Base-by-base conservation (phyloP, 129 eudicot species). In the Flaveria sonorensis region DNA sequence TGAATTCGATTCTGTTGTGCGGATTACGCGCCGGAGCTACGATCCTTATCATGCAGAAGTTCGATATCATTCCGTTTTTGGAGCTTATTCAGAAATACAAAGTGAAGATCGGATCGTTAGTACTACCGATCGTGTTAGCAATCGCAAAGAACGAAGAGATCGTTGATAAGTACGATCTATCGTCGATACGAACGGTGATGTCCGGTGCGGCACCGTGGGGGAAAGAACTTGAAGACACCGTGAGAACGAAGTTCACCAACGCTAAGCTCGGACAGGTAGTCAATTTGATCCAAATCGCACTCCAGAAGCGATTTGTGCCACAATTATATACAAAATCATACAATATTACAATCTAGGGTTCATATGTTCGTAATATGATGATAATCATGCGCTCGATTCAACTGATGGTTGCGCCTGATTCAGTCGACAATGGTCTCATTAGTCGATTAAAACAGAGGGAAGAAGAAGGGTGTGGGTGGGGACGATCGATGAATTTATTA, bases 181-280 rank as follows among this genome's bases (percentile, higher is more conserved):
- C 90, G 14, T 90, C 96, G 10, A 79, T 91, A 0, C 77, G 97
- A 73, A 86, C 86, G 36, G 89, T 93, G 10, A 81, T 88, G 90
- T 93, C 98, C 2, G 98, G 98, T 18, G 98, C 98, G 0, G 98
- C 98, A 9, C 98, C 98, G 13, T 73, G 91, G 23, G 98, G 98
- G 21, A 91, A 87, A 68, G 98, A 93, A 76, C 87, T 93, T 10
- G 98, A 89, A 71, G 97, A 93, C 69, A 78, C 97, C 18, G 96
- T 87, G 0, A 71, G 96, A 71, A 77, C 78, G 16, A 93, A 90
- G 80, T 85, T 93, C 36, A 88, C 97, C 1, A 90, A 91, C 59
- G 96, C 98, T 7, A 84, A 81, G 65, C 91, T 91, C 57, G 98
- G 98, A 10, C 98, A 93, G 93, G 98, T 93, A 85, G 4, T 47